Conservation (phyloP, 75 land plant species). For the Azolla pinnata region DNA sequence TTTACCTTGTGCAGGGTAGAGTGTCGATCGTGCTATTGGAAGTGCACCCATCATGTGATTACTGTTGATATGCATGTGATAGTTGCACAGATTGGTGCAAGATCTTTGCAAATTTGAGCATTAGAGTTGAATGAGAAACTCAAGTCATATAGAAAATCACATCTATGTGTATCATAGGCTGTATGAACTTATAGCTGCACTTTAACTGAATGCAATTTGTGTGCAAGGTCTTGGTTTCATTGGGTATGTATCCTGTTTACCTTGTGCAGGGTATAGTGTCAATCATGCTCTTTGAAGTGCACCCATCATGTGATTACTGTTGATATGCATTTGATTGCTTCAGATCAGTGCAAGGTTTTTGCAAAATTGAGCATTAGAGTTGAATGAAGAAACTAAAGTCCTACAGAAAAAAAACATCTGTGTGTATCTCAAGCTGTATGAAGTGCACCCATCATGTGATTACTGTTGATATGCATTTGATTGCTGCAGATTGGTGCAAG, state of each 20-base stretch:
- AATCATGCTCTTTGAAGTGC: background rate
- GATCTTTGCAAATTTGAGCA: background rate
- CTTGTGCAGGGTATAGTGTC: background rate
- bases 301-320: background rate
- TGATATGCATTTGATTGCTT: background rate
- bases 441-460: background rate
- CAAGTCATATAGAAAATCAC: too few relatives aligned
- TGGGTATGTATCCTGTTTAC: constrained; percentile 26
- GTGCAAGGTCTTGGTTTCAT: too few relatives aligned
- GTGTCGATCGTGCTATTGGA: background rate
- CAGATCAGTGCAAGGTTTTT: background rate
- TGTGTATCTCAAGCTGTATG: too few relatives aligned
- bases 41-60: background rate
- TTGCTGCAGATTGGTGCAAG: background rate
- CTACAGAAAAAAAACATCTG: too few relatives aligned
- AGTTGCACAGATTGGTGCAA: background rate
- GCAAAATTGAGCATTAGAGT: background rate
- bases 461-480: background rate
- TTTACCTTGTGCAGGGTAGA: background rate
- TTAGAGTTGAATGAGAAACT: background rate
- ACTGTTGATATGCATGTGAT: background rate
- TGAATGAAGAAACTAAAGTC: background rate
- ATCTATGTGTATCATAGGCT: too few relatives aligned
- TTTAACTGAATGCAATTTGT: too few relatives aligned
- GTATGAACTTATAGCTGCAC: too few relatives aligned